Evolutionary conservation across 768 basidiomycete genomes (phyloP), one percentile per base, ranked within the genome.

Genomic region (Hemileccinum impolitum): DNA sequence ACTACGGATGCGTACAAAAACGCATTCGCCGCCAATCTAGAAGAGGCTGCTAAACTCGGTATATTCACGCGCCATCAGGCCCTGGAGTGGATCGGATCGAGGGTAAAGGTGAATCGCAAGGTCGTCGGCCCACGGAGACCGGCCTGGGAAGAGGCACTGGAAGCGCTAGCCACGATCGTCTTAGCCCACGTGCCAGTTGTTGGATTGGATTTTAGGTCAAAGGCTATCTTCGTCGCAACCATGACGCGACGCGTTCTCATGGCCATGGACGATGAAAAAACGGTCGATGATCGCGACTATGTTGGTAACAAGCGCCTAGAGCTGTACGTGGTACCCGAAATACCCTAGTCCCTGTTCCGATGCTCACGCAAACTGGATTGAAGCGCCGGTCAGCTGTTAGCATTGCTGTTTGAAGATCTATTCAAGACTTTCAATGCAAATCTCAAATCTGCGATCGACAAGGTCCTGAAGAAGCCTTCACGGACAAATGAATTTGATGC

Each of bases 371-470:
- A 48, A 50, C 39, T 45, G 30, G 23, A 53, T 62, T 10, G 36
- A 50, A 97, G 94, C 45, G 96, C 96, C 40, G 96, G 96, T 32
- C 96, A 98, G 64, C 79, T 99, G 14, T 78, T 99, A 23, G 92
- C 94, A 6, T 77, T 99, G 11, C 80, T 99, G 3, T 99, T 99
- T 55, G 96, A 99, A 69, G 96, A 99, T 68, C 75, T 97, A 21
- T 99, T 99, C 80, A 99, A 99, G 69, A 96, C 93, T 0, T 98
- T 94, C 74, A 97, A 97, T 64, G 81, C 90, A 13, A 95, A 95
- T 62, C 82, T 99, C 45, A 98, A 97, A 70, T 82, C 83, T 30
- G 82, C 88, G 3, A 96, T 99, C 59, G 96, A 99, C 73, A 97
- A 98, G 70, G 90, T 96, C 34, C 77, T 99, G 34, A 95, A 96